Evolutionary conservation across 495 filamentous ascomycete genomes (phyloP), one percentile per base, ranked within the genome.

Genomic region (Neurospora pannonica): DNA sequence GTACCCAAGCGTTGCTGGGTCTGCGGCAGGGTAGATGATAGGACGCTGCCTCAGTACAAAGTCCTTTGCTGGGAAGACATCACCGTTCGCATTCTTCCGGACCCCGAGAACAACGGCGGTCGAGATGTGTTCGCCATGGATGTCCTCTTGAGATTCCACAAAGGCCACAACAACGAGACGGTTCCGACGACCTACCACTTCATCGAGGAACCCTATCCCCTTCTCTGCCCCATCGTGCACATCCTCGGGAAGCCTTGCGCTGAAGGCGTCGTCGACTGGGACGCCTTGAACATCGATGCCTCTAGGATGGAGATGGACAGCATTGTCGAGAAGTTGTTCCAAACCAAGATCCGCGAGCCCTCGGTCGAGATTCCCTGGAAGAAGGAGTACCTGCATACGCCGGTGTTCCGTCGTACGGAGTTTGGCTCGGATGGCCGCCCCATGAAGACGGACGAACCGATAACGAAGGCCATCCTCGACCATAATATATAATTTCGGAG

Each of bases 321-420:
- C 69, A 71, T 71, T 38, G 69, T 71, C 5, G 31, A 71, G 36
- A 71, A 71, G 69, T 39, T 71, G 69, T 39, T 38, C 69, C 69
- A 39, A 71, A 71, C 36, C 36, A 71, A 39, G 69, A 70, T 70
- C 36, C 28, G 69, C 31, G 10, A 70, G 10, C 40, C 71, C n/a
- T 42, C 72, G 19, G 72, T 73, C 28, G 19, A 69, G 28, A 73
- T 73, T 28, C 46, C 60, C 38, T 73, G 72, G 72, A 73, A 73
- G 72, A 70, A 73, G 72, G 72, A 73, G 72, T 73, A 28, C 38
- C n/a, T 21, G 54, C 72, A 73, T 40, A 73, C 7, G 72, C 72
- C 72, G 28, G 72, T 73, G 48, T 70, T 73, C 34, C 54, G 72
- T 21, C n/a, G 37, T 21, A 73, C 72, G 11, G 54, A 38, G 0